These are phyloP conservation scores for Talaromyces sp. DNA, from an alignment of 2,329 filamentous ascomycete genomes.

Conservation along the genomic window DNA sequence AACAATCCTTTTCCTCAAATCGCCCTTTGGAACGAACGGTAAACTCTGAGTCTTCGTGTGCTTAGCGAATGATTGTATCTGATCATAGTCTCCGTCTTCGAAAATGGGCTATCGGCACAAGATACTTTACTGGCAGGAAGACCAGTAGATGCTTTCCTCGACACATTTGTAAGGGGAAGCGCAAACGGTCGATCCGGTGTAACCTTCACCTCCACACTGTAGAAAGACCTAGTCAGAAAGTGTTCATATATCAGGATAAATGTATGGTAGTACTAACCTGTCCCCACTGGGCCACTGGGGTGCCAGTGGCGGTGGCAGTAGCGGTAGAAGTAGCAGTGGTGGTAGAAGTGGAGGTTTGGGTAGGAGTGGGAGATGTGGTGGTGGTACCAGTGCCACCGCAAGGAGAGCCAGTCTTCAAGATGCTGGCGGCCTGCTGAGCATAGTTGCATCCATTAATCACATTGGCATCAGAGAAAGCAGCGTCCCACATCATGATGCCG, in stretches of 20 bases:
- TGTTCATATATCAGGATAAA: background rate
- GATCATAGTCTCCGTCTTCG: background rate
- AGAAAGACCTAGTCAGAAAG: background rate
- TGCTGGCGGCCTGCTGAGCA: constrained; percentile 48
- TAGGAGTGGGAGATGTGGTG: background rate
- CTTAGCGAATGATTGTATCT: background rate
- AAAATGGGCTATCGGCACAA: background rate
- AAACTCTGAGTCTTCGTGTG: background rate
- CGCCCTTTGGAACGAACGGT: background rate
- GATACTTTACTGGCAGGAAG: constrained; percentile 12
- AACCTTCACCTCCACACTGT: constrained; percentile 16
- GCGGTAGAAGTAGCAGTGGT: background rate
- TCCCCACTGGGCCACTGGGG: constrained; percentile 15
- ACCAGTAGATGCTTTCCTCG: constrained; percentile 14
- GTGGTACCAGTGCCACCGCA: constrained; percentile 26
- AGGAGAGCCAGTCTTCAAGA: constrained; percentile 28
- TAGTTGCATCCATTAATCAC: constrained; percentile 43
- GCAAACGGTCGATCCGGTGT: constrained; percentile 16
- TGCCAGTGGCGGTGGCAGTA: constrained; percentile 13
- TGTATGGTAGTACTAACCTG: constrained; percentile 7
- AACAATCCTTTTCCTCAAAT: background rate
- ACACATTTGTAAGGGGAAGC: constrained; percentile 16
- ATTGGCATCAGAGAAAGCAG: constrained; percentile 49
- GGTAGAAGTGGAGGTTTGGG: background rate
- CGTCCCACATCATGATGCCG: constrained; percentile 61